Percentiles rank a stretch among this genome's conserved stretches.
Conservation (phyloP, 305 asterid genomes). For the Fraxinus nigra region DNA sequence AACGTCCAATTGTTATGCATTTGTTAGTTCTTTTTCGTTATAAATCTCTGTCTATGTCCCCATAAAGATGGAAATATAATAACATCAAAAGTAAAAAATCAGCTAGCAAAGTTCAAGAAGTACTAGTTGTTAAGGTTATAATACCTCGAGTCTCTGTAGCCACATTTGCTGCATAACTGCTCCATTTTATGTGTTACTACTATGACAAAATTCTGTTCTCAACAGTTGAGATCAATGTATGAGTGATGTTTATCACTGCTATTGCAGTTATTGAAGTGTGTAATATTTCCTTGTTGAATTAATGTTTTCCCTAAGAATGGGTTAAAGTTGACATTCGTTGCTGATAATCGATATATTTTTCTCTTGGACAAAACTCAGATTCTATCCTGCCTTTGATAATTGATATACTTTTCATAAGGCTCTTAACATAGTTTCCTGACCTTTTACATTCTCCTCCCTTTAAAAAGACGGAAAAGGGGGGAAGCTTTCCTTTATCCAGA, state of each 20-base stretch:
- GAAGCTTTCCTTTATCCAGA: background rate
- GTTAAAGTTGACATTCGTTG: background rate
- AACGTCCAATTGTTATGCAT: constrained; percentile 19
- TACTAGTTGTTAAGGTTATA: background rate
- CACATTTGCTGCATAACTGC: background rate
- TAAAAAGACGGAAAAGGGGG: background rate
- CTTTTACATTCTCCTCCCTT: background rate
- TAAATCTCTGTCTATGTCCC: constrained; percentile 3
- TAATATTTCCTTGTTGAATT: background rate
- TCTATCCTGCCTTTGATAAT: background rate
- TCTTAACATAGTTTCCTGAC: background rate
- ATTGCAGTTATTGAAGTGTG: background rate
- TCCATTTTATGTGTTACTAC: background rate
- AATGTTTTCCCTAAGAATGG: background rate
- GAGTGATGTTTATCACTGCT: background rate
- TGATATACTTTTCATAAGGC: background rate
- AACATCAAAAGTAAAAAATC: background rate
- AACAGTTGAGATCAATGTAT: background rate
- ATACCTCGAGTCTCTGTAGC: background rate
- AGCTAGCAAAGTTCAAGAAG: background rate
- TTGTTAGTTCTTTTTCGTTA: background rate
- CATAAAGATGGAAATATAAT: background rate
- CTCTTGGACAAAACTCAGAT: background rate
- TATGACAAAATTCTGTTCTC: background rate
- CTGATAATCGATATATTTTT: background rate